Evolutionary conservation across 306 rosid genomes (phyloP), one percentile per base, ranked within the genome.

Genomic region (Gastrolobium villosum): DNA sequence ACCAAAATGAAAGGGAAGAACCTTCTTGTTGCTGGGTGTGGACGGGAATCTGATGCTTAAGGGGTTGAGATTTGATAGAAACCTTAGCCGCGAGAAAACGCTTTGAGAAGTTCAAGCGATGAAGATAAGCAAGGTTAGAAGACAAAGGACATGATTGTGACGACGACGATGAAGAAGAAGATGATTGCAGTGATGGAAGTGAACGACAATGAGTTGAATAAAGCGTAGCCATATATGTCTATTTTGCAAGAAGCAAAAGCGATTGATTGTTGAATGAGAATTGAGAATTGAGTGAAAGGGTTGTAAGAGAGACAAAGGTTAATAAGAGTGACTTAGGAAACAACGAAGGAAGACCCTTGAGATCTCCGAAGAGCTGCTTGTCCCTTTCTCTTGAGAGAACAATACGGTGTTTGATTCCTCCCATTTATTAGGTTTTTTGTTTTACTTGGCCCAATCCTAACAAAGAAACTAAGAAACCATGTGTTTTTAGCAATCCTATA

Each of bases 361-460:
- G 91, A 91, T 89, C 96, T 89, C 92, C 97, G 93, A 91, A 91
- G 70, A 87, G 92, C 30, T 80, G 88, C 65, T 76, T 84, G 83
- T 77, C 82, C 49, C 56, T 76, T 76, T 54, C 77, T 5, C 39
- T 61, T 56, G 46, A 56, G 61, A 73, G 26, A 73, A 60, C 86
- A 72, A 83, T 48, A 5, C 44, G 39, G 4, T 72, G 46, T 59
- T 76, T 75, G 43, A 34, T 70, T 53, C 65, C 74, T 79, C 83
- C 39, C 11, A 40, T 6, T 49, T 20, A 10, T 30, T 60, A 13
- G 65, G 65, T 31, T 53, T 11, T 45, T 40, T 7, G 41, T 50
- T 52, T 9, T 46, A 48, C 40, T 69, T 34, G 41, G 31, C 77
- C 65, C 67, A 20, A 10, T 7, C 31, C 15, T 20, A 20, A 20